These are phyloP conservation scores for Cucumis melo DNA, from an alignment of 306 rosid genomes.

Conservation along the genomic window DNA sequence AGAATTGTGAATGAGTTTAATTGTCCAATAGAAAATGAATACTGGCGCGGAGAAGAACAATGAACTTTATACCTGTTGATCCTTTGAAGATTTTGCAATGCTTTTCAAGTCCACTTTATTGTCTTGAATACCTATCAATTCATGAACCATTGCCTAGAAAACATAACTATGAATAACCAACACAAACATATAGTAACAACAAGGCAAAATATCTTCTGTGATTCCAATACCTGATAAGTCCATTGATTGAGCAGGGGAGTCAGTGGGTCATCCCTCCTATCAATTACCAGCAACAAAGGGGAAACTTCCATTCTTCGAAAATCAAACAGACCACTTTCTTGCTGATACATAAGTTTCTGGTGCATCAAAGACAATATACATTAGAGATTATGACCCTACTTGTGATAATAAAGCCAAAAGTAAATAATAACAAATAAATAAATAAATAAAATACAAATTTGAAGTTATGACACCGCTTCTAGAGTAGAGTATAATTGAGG, in stretches of 20 bases:
- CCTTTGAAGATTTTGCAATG: conserved; percentile 57
- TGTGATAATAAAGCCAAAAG: background rate
- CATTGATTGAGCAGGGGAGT: conserved; percentile 84
- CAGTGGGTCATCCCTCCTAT: conserved; percentile 95
- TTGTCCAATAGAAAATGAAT: background rate
- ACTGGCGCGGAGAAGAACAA: background rate
- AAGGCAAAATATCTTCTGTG: background rate
- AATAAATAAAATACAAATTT: background rate
- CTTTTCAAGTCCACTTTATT: conserved; percentile 80
- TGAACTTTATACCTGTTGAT: conserved; percentile 68
- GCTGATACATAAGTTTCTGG: conserved; percentile 95
- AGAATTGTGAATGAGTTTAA: conserved; percentile 11
- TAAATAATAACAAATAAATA: background rate
- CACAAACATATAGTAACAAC: background rate
- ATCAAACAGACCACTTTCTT: conserved; percentile 87
- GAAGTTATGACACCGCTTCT: background rate
- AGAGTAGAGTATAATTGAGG: background rate
- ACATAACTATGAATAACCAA: conserved; percentile 7
- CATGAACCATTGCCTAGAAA: conserved; percentile 93
- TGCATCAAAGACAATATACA: conserved; percentile 16
- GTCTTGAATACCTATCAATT: conserved; percentile 86
- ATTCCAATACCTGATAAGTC: conserved; percentile 78
- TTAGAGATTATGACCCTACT: background rate
- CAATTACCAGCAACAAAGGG: conserved; percentile 83
- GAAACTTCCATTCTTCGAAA: conserved; percentile 82